Conservation (phyloP, 257 asterid genomes). For the Sherardia arvensis region DNA sequence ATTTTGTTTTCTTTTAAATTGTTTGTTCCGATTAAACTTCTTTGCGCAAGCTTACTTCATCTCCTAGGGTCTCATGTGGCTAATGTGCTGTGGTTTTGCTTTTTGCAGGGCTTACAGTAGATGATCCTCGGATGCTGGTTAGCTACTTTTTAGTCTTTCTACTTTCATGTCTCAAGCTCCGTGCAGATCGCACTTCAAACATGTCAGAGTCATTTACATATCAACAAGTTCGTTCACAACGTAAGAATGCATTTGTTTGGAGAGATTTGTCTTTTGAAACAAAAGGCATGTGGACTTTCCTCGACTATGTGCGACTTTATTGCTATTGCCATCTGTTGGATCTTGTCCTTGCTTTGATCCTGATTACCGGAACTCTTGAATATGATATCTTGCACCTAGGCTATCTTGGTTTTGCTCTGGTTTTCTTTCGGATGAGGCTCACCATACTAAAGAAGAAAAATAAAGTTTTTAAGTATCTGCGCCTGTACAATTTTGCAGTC, state of each 20-base stretch:
- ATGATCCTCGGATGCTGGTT: slow-evolving; percentile 88
- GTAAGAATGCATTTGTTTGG: slow-evolving; percentile 85
- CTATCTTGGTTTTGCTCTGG: slow-evolving; percentile 87
- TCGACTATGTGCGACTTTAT: slow-evolving; percentile 90
- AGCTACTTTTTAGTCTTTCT: slow-evolving; percentile 83
- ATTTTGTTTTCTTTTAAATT: not conserved
- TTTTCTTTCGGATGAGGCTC: slow-evolving; percentile 91
- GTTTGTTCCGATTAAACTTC: not conserved
- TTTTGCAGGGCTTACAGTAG: slow-evolving; percentile 71
- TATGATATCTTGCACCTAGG: slow-evolving; percentile 97
- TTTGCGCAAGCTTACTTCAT: not conserved
- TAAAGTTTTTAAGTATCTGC: slow-evolving; percentile 73
- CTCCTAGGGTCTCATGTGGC: not conserved
- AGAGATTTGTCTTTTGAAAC: slow-evolving; percentile 94
- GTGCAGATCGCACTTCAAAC: slow-evolving; percentile 67
- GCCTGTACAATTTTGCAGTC: slow-evolving; percentile 78
- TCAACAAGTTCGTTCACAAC: slow-evolving; percentile 77
- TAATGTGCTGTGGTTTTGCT: slow-evolving; percentile 8
- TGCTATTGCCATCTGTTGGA: slow-evolving; percentile 98
- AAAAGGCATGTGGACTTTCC: slow-evolving; percentile 97
- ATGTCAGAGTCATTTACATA: slow-evolving; percentile 74
- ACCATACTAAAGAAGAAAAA: slow-evolving; percentile 89
- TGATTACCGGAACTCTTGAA: slow-evolving; percentile 90
- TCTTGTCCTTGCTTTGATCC: slow-evolving; percentile 83
- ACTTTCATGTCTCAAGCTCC: slow-evolving; percentile 86